Base-by-base conservation (phyloP, 2,329 filamentous ascomycete genomes). In the Trichoderma oligosporum region DNA sequence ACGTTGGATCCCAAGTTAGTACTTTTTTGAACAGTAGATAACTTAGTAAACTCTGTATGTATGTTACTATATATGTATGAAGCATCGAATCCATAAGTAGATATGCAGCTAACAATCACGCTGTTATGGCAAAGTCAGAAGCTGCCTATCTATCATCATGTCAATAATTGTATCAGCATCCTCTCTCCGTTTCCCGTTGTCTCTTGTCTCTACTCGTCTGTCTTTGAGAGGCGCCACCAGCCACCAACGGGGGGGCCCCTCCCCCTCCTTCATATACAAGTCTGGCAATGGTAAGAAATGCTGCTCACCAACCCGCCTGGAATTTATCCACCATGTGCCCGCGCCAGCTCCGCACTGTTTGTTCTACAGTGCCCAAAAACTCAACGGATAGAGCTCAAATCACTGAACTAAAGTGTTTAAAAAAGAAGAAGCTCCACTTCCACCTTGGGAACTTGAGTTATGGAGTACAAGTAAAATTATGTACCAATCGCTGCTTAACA, bases 241-340 rank as follows among this genome's bases (percentile, higher is more conserved):
- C 39, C 54, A 35, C 45, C 45, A 39, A 45, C 39, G 16, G 22
- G 27, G 36, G 33, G 53, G 42, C 56, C 46, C 47, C 47, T 51
- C 48, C 56, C 56, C 56, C 56, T 58, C 56, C 56, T 58, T 58
- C 56, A 53, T 53, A 14, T 18, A 48, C n/a, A 35, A 36, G n/a
- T n/a, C n/a, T n/a, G n/a, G n/a, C n/a, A n/a, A n/a, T n/a, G n/a
- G n/a, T n/a, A n/a, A n/a, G n/a, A n/a, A n/a, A n/a, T n/a, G n/a
- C n/a, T 39, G 47, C 56, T 57, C 47, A 45, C 56, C 47, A 53
- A 52, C 25, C 33, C 47, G 56, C 4, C 41, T 46, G 56, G 31
- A 12, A 36, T 29, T 57, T 18, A 39, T 58, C 56, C 56, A 58
- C 57, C 57, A 59, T 56, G 57, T 59, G 57, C 52, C 57, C 51